Conservation (phyloP, 2,329 filamentous ascomycete species). For the Colletotrichum sp. region DNA sequence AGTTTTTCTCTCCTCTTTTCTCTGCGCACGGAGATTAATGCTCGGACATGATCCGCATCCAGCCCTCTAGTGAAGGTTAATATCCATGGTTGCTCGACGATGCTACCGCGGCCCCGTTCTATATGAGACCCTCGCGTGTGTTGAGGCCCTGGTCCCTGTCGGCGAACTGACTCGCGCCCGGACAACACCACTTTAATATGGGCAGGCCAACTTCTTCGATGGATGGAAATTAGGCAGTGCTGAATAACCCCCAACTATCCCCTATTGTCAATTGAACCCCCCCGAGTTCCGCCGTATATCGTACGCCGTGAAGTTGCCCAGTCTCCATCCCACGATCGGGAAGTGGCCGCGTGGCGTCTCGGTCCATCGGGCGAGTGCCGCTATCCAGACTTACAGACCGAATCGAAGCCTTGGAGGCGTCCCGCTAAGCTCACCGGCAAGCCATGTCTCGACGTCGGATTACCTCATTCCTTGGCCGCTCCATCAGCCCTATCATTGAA, state of each 20-base stretch:
- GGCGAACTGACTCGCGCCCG: background rate
- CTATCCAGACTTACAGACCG: background rate
- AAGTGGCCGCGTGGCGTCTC: background rate
- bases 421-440: background rate
- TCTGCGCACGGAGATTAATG: background rate
- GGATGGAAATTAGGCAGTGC: background rate
- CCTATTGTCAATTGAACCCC: background rate
- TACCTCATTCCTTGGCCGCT: background rate
- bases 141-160: background rate
- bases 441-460: background rate
- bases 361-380: background rate
- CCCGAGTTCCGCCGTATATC: background rate
- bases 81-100: background rate
- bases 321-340: background rate
- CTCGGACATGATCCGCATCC: constrained; percentile 5
- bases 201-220: background rate
- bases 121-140: background rate
- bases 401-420: background rate
- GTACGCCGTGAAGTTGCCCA: background rate
- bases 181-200: background rate
- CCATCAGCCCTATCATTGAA: constrained; percentile 15
- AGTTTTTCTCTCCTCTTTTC: background rate
- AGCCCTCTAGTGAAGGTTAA: background rate
- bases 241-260: background rate
- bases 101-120: background rate